Percentiles rank a stretch among this genome's conserved stretches.
Conservation (phyloP, 352 stramenopile species). For the Aphanomyces cochlioides region DNA sequence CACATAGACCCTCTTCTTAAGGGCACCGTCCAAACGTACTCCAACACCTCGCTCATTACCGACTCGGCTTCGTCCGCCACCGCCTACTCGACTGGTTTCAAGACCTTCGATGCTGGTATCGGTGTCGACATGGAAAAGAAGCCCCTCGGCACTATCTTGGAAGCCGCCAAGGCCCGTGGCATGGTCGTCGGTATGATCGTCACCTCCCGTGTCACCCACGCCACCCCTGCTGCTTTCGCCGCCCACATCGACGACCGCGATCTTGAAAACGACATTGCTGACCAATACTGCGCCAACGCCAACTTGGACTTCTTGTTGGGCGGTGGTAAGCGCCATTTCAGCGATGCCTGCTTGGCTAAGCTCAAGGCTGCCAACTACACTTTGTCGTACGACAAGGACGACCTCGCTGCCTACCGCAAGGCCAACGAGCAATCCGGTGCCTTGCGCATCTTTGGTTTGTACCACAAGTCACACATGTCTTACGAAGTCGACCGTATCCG, state of each 20-base stretch:
- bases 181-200: slow-evolving; percentile 71
- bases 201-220: slow-evolving; percentile 59
- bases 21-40: slow-evolving; percentile 59
- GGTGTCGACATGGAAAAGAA: slow-evolving; percentile 54
- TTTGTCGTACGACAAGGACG: slow-evolving; percentile 50
- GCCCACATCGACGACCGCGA: slow-evolving; percentile 52
- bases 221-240: slow-evolving; percentile 53
- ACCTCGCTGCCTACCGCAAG: slow-evolving; percentile 50
- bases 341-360: slow-evolving; percentile 44
- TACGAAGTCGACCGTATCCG: slow-evolving; percentile 62
- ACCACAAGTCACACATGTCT: slow-evolving; percentile 52
- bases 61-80: slow-evolving; percentile 55
- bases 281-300: slow-evolving; percentile 62
- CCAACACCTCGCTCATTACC: slow-evolving; percentile 62
- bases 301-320: slow-evolving; percentile 64
- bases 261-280: slow-evolving; percentile 52
- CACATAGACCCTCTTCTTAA: slow-evolving; percentile 57
- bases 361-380: slow-evolving; percentile 47
- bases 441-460: slow-evolving; percentile 56
- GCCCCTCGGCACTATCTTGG: slow-evolving; percentile 56
- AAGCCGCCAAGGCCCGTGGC: slow-evolving; percentile 53
- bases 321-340: slow-evolving; percentile 52
- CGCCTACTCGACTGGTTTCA: slow-evolving; percentile 57
- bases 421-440: slow-evolving; percentile 45
- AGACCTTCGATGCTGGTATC: slow-evolving; percentile 61